Conservation (phyloP, 1,284 basidiomycete species). For the Thelephora terrestris region DNA sequence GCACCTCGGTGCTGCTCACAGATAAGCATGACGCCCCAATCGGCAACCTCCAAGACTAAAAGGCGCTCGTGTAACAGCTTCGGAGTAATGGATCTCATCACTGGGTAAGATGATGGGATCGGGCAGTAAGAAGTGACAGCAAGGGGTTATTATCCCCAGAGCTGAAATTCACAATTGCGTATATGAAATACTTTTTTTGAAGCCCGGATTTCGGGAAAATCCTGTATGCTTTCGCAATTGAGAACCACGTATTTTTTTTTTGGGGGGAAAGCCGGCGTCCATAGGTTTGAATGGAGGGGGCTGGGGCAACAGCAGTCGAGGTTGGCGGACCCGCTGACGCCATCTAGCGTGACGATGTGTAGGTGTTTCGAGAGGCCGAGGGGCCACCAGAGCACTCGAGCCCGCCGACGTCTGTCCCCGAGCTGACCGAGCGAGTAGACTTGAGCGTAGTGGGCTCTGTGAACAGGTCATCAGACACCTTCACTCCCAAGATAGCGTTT, state of each 20-base stretch:
- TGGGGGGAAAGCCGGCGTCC: too few relatives aligned
- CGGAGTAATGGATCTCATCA: conserved; percentile 54
- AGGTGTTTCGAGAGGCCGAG: too few relatives aligned
- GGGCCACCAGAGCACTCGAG: conserved; percentile 45
- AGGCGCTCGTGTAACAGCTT: conserved; percentile 28
- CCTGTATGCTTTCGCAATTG: not conserved
- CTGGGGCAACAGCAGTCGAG: too few relatives aligned
- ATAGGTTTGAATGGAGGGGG: too few relatives aligned
- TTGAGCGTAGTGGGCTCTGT: conserved; percentile 48
- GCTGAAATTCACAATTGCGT: conserved; percentile 19
- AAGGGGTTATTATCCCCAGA: conserved; percentile 59
- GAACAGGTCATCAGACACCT: conserved; percentile 48
- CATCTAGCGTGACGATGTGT: too few relatives aligned
- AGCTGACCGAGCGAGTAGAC: conserved; percentile 52
- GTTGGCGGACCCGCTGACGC: too few relatives aligned
- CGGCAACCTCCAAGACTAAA: conserved; percentile 24
- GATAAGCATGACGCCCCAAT: conserved; percentile 54
- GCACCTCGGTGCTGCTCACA: conserved; percentile 60
- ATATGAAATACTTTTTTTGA: not conserved
- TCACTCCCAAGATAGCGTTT: not conserved
- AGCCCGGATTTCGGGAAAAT: not conserved
- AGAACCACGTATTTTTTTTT: conserved; percentile 21
- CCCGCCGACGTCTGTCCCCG: conserved; percentile 54
- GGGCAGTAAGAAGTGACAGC: conserved; percentile 30
- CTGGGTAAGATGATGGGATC: conserved; percentile 53